Percentiles rank a stretch among this genome's conserved stretches.
These are phyloP conservation scores for Ceratobasidium theobromae DNA, from an alignment of 1,284 basidiomycete genomes.

Conservation along the genomic window DNA sequence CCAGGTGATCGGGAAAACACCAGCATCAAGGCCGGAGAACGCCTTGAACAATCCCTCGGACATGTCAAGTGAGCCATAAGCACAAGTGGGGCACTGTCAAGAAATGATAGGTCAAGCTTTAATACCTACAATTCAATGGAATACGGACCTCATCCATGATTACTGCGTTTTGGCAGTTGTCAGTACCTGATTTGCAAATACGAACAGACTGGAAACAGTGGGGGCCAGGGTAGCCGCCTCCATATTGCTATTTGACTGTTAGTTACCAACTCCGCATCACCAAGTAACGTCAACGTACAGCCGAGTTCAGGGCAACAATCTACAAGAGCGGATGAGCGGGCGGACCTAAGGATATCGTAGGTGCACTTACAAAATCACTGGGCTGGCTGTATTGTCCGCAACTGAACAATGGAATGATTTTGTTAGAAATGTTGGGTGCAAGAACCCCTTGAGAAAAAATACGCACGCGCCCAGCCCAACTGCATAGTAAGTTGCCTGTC, in stretches of 20 bases:
- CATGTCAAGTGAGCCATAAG: slow-evolving; percentile 34
- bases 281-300: slow-evolving; percentile 15
- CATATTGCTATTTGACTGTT: slow-evolving; percentile 27
- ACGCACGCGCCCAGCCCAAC: slow-evolving; percentile 30
- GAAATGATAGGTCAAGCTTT: no score
- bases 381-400: slow-evolving; percentile 33
- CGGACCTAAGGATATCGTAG: not conserved
- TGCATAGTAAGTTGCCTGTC: slow-evolving; percentile 30
- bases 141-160: slow-evolving; percentile 45
- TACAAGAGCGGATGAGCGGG: slow-evolving; percentile 2
- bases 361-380: slow-evolving; percentile 13
- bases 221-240: slow-evolving; percentile 41
- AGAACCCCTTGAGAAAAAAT: not conserved
- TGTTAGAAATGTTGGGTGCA: no score
- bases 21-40: slow-evolving; percentile 30
- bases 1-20: slow-evolving; percentile 36
- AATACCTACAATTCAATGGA: not conserved
- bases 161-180: slow-evolving; percentile 45
- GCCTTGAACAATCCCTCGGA: slow-evolving; percentile 34
- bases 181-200: slow-evolving; percentile 48
- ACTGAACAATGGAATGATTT: slow-evolving; percentile 27
- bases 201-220: slow-evolving; percentile 50
- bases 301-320: slow-evolving; percentile 35
- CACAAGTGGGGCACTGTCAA: slow-evolving; percentile 35
- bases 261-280: not conserved